A percentile compares a stretch with the other conserved stretches of the same genome.
phyloP scores from a whole-genome alignment of 257 asterid genomes.

The Lavandula angustifolia region DNA sequence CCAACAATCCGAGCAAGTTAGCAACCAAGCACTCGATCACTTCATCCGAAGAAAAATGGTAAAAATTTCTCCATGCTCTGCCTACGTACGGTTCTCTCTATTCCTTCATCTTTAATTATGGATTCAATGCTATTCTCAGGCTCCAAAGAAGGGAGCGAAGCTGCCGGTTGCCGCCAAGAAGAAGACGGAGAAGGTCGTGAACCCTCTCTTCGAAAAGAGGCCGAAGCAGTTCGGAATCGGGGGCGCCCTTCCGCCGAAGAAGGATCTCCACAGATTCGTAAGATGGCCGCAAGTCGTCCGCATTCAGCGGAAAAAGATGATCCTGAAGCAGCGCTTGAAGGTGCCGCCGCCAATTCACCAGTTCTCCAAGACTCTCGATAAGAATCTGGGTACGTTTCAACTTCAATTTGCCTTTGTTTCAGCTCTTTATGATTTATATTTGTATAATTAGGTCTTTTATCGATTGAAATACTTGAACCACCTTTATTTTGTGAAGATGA shows the following conservation, averaged over 20 bases:
- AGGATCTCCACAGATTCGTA: conserved; percentile 49
- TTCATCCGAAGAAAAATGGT: too few species aligned
- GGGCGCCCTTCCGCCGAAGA: conserved; percentile 55
- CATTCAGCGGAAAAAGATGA: conserved; percentile 53
- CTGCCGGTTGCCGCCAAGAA: conserved; percentile 37
- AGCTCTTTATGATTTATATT: neutral
- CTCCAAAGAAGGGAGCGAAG: conserved; percentile 51
- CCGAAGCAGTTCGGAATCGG: conserved; percentile 55
- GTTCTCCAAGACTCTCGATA: conserved; percentile 50
- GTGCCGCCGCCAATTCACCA: conserved; percentile 49
- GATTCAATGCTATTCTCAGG: conserved; percentile 25
- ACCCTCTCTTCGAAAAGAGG: conserved; percentile 50
- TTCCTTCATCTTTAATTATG: too few species aligned
- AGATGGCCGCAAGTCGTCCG: conserved; percentile 54
- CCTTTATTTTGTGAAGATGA: too few species aligned
- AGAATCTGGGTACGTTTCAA: conserved; percentile 40
- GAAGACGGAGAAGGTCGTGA: conserved; percentile 39
- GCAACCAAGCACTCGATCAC: too few species aligned
- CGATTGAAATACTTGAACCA: too few species aligned
- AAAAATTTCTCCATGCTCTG: too few species aligned
- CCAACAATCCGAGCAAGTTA: too few species aligned
- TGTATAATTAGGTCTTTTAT: too few species aligned
- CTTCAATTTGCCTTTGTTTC: neutral
- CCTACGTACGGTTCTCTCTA: too few species aligned
- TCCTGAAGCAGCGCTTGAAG: conserved; percentile 38